Percentiles rank a stretch among this genome's conserved stretches.
Conservation (phyloP, 192 early-diverging fungal species). For the Thamnidium elegans region DNA sequence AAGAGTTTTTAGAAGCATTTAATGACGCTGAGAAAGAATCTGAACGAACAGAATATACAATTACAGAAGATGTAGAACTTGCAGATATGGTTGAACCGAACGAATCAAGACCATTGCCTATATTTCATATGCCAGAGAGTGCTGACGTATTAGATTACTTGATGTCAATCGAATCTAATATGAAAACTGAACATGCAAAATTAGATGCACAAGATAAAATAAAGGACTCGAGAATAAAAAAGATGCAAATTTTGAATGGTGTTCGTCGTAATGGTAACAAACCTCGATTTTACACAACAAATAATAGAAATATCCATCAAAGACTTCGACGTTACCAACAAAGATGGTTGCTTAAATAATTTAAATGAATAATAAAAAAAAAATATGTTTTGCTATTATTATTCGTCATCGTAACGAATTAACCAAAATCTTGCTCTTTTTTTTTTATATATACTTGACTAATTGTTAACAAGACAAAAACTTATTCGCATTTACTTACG, state of each 20-base stretch:
- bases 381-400: too few relatives aligned
- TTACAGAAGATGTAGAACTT: background rate
- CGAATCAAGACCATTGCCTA: background rate
- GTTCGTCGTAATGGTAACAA: background rate
- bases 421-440: too few relatives aligned
- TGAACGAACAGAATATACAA: background rate
- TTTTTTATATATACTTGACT: too few relatives aligned
- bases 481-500: too few relatives aligned
- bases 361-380: too few relatives aligned
- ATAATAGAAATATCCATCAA: background rate
- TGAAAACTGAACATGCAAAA: background rate
- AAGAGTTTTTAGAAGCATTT: background rate
- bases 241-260: constrained; percentile 1
- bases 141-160: constrained; percentile 12
- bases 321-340: background rate
- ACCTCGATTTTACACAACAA: background rate
- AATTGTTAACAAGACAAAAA: too few relatives aligned
- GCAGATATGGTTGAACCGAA: too few relatives aligned
- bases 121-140: constrained; percentile 21
- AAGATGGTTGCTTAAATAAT: background rate
- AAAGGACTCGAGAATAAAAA: constrained; percentile 1
- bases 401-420: too few relatives aligned
- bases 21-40: background rate
- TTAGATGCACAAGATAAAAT: background rate
- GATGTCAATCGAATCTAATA: background rate